phyloP scores from a whole-genome alignment of 176 grass and related monocot species.

The Aegilops sharonensis region DNA sequence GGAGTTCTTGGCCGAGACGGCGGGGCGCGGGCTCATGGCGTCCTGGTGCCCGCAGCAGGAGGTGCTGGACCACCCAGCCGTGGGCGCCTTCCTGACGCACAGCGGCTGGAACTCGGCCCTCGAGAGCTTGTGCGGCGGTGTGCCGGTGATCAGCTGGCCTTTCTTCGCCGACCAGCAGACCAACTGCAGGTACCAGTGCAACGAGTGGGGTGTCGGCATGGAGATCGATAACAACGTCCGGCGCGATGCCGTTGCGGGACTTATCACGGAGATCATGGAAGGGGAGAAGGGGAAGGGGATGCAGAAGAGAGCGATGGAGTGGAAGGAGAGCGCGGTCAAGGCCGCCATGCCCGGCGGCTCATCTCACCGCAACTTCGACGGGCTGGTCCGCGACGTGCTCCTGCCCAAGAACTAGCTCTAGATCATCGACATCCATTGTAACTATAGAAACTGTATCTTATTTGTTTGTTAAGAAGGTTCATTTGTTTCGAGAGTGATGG shows the following conservation, averaged over 20 bases:
- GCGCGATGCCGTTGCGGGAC: neutral
- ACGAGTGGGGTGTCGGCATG: neutral
- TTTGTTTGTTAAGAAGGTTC: no score
- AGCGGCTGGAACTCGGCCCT: neutral
- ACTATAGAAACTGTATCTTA: no score
- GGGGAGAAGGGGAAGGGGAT: no score
- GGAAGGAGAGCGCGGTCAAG: no score
- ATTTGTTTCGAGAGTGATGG: no score
- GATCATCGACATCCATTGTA: no score
- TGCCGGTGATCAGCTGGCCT: neutral
- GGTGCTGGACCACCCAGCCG: neutral
- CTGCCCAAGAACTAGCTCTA: no score
- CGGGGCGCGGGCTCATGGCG: neutral
- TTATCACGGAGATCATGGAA: no score
- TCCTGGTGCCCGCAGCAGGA: neutral
- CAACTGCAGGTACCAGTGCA: neutral
- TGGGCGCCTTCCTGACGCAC: neutral
- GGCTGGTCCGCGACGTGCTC: no score
- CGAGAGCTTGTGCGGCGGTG: neutral
- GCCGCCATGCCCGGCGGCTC: no score
- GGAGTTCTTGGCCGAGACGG: constrained; percentile 8
- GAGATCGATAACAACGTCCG: neutral
- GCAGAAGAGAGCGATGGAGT: neutral
- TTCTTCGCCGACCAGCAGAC: neutral
- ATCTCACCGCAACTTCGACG: no score